phyloP scores from a whole-genome alignment of 2,329 filamentous ascomycete species.

The Metarhizium guizhouense region DNA sequence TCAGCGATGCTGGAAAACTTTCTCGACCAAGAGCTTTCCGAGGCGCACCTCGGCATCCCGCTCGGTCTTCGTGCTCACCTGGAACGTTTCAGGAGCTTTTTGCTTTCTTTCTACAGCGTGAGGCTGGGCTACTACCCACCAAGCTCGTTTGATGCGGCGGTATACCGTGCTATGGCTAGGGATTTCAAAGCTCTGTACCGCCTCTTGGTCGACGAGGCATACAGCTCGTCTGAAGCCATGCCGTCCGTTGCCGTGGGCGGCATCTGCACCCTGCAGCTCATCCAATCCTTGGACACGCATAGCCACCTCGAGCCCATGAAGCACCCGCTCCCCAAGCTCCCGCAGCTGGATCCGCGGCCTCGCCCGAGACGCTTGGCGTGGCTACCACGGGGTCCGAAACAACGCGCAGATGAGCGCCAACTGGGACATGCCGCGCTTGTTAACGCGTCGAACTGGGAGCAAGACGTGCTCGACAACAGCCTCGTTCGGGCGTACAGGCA shows the following conservation, averaged over 20 bases:
- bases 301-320: conserved; percentile 51
- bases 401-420: conserved; percentile 38
- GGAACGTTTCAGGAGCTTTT: conserved; percentile 61
- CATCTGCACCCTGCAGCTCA: conserved; percentile 59
- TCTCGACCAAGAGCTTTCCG: conserved; percentile 61
- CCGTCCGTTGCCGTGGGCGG: conserved; percentile 53
- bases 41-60: conserved; percentile 55
- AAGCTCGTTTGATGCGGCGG: conserved; percentile 28
- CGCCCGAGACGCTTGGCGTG: conserved; percentile 29
- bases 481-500: conserved; percentile 60
- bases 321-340: conserved; percentile 60
- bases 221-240: conserved; percentile 38
- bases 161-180: conserved; percentile 52
- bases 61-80: conserved; percentile 55
- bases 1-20: conserved; percentile 55
- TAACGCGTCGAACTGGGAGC: conserved; percentile 38
- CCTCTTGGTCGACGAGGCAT: conserved; percentile 56
- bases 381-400: conserved; percentile 30
- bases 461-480: conserved; percentile 32
- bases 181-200: conserved; percentile 67
- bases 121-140: conserved; percentile 69
- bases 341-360: conserved; percentile 28
- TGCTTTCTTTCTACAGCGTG: conserved; percentile 56
- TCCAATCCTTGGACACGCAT: conserved; percentile 56
- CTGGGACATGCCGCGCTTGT: conserved; percentile 43